Percentiles rank a stretch among this genome's conserved stretches.
These are phyloP conservation scores for Gorgonomyces haynaldii DNA, from an alignment of 192 early-diverging fungal genomes.

Conservation along the genomic window DNA sequence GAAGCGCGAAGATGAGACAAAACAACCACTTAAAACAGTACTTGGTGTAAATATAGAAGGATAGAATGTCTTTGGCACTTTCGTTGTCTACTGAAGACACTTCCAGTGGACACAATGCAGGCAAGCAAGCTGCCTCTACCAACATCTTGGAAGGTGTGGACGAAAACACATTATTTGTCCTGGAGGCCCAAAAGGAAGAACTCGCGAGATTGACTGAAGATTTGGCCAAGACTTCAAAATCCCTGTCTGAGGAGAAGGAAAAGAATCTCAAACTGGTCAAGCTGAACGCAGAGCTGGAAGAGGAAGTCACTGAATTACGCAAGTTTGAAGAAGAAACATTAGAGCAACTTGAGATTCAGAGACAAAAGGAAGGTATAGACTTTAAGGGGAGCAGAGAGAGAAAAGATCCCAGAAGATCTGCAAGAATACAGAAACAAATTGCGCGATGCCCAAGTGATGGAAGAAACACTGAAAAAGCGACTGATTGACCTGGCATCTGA, in stretches of 20 bases:
- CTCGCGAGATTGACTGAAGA: constrained; percentile 34
- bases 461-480: constrained; percentile 15
- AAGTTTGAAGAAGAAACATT: constrained; percentile 4
- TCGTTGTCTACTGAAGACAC: neutral
- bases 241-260: constrained; percentile 23
- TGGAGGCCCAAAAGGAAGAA: constrained; percentile 35
- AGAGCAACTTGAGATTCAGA: neutral
- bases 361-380: neutral
- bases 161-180: constrained; percentile 31
- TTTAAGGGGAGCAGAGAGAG: neutral
- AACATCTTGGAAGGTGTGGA: neutral
- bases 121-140: neutral
- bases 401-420: neutral
- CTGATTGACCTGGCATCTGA: constrained; percentile 37
- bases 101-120: neutral
- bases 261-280: neutral
- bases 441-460: neutral
- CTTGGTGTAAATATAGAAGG: neutral
- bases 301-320: neutral
- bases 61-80: neutral
- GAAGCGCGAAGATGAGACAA: neutral
- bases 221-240: constrained; percentile 11
- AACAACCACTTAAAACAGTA: constrained; percentile 2
- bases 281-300: neutral
- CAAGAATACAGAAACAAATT: neutral